phyloP scores from a whole-genome alignment of 371 early-diverging fungal genomes.

The Dipsacomyces acuminosporus region DNA sequence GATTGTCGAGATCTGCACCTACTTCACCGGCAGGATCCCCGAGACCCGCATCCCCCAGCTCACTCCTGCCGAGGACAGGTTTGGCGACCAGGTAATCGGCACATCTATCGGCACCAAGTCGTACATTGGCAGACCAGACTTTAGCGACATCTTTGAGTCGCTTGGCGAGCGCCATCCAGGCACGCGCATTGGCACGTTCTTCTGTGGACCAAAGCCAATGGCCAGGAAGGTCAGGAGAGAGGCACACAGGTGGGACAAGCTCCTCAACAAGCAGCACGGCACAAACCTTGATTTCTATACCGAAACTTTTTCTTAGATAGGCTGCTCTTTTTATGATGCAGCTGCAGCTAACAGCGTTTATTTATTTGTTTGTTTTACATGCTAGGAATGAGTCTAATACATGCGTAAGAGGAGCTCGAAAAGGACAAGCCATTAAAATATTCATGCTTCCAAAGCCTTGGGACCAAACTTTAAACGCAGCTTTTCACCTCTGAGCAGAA shows the following conservation, averaged over 20 bases:
- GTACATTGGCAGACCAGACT: conserved; percentile 57
- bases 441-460: too few species aligned
- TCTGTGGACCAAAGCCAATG: conserved; percentile 61
- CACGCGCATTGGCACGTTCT: conserved; percentile 57
- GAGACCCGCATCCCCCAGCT: conserved; percentile 44
- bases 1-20: conserved; percentile 64
- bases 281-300: conserved; percentile 37
- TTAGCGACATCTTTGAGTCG: conserved; percentile 53
- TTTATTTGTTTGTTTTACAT: conserved; percentile 16
- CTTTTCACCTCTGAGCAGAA: conserved; percentile 18
- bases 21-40: conserved; percentile 59
- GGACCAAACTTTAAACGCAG: too few species aligned
- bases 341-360: conserved; percentile 7
- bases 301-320: conserved; percentile 25
- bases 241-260: conserved; percentile 25
- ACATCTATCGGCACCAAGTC: conserved; percentile 51
- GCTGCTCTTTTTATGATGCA: too few species aligned
- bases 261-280: conserved; percentile 6
- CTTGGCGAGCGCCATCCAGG: conserved; percentile 47
- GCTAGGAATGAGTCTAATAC: too few species aligned
- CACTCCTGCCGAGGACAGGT: conserved; percentile 47
- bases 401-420: too few species aligned
- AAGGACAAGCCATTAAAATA: too few species aligned
- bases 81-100: conserved; percentile 48
- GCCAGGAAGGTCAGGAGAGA: conserved; percentile 27